phyloP scores from a whole-genome alignment of 805 yeast species.

The Saturnispora quitensis region DNA sequence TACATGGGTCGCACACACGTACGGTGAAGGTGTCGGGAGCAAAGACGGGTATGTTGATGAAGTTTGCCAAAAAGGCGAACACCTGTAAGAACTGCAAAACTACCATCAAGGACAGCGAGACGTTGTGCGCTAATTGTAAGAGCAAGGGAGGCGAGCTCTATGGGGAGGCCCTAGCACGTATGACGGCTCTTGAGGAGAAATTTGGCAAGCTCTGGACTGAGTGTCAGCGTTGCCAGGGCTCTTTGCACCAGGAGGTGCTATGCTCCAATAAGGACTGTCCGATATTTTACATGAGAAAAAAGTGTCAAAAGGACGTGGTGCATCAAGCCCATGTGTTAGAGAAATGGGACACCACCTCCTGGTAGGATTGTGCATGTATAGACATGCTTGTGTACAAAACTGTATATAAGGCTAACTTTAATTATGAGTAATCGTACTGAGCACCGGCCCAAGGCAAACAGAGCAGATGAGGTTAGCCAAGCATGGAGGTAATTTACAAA shows the following conservation, averaged over 20 bases:
- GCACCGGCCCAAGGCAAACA: neutral
- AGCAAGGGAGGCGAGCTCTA: constrained; percentile 67
- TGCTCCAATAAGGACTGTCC: constrained; percentile 97
- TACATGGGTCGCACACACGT: constrained; percentile 79
- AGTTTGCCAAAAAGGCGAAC: constrained; percentile 82
- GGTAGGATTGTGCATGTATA: constrained; percentile 27
- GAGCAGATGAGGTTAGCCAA: neutral
- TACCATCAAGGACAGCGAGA: constrained; percentile 49
- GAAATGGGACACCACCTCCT: constrained; percentile 54
- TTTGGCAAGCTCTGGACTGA: constrained; percentile 94
- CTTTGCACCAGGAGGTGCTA: constrained; percentile 88
- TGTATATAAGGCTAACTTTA: neutral
- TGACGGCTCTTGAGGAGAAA: constrained; percentile 71
- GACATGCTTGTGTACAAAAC: neutral
- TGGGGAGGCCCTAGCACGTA: constrained; percentile 68
- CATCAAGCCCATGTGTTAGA: constrained; percentile 48
- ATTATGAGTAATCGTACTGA: neutral
- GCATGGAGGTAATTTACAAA: neutral
- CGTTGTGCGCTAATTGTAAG: constrained; percentile 69
- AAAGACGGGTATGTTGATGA: constrained; percentile 76
- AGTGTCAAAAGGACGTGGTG: constrained; percentile 64
- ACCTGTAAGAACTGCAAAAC: constrained; percentile 83
- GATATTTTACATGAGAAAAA: constrained; percentile 91
- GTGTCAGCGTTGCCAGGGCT: constrained; percentile 96
- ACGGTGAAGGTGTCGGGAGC: constrained; percentile 66